Base-by-base conservation (phyloP, 2,329 filamentous ascomycete genomes). In the Tympanopsis confertula region DNA sequence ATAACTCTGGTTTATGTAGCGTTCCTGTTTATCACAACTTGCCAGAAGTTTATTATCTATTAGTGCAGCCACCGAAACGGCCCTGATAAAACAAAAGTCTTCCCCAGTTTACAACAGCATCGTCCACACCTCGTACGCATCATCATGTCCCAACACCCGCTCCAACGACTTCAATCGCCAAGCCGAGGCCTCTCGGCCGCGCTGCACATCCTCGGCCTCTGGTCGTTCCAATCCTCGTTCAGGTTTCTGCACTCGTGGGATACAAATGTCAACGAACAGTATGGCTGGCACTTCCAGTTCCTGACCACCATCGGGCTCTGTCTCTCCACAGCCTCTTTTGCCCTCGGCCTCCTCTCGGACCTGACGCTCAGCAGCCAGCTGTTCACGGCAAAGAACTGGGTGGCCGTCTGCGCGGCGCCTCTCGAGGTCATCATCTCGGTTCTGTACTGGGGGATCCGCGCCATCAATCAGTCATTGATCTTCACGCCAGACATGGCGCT, bases 261-360 rank as follows among this genome's bases (percentile, higher is more conserved):
- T 2, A 69, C 63, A 10, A 56, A 63, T 37, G 67, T 78, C 33
- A 69, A 69, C 37, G 59, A 65, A 0, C 66, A 74, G 1, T 83
- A 79, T 47, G 82, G 82, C 40, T 69, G 79, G 59, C 71, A 82
- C 50, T 71, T 78, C 44, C 78, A 84, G 54, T 85, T 82, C 50
- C 67, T 87, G 20, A 87, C 82, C 45, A 86, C 86, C 50, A 70
- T 86, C 41, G 82, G 80, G 19, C 68, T 86, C 32, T 61, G 67
- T 1, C 59, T 82, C 18, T 69, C 79, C 1, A 65, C 73, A 10
- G 46, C 67, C 35, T 80, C 76, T 37, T 86, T 86, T 53, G 46
- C 56, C 36, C 56, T 71, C 19, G 83, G 72, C 3, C 58, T 82
- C 4, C 51, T 79, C 24, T 77, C 81, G 38, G 82, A 87, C 53